Conservation (phyloP, 2,329 filamentous ascomycete species). For the Basipetospora chlamydospora region DNA sequence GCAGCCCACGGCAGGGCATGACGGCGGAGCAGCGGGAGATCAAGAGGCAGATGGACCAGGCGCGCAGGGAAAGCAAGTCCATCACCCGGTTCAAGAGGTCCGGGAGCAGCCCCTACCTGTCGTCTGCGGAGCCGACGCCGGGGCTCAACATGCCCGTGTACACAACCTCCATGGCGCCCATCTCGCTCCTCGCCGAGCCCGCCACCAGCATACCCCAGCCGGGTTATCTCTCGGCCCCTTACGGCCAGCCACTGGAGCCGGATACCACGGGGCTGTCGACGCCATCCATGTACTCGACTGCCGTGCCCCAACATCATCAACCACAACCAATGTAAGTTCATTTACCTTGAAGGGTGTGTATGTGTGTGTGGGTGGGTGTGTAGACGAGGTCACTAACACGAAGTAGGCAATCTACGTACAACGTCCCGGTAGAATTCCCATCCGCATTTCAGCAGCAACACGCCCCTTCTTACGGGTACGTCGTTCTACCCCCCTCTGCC, state of each 20-base stretch:
- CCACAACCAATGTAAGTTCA: conserved; percentile 21
- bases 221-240: conserved; percentile 34
- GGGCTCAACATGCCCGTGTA: conserved; percentile 33
- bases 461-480: conserved; percentile 25
- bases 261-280: conserved; percentile 13
- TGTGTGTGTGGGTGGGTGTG: too few species aligned
- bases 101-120: conserved; percentile 28
- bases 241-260: conserved; percentile 32
- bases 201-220: conserved; percentile 25
- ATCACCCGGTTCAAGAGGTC: conserved; percentile 34
- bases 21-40: conserved; percentile 47
- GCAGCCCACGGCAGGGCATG: conserved; percentile 38
- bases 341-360: conserved; percentile 16
- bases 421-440: conserved; percentile 29
- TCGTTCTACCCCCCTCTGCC: conserved; percentile 6
- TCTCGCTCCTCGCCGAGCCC: conserved; percentile 36
- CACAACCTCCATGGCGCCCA: conserved; percentile 33
- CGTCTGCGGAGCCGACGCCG: conserved; percentile 24
- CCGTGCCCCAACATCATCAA: conserved; percentile 20
- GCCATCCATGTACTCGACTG: conserved; percentile 18
- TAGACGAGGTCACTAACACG: too few species aligned
- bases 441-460: conserved; percentile 17
- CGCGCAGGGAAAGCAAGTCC: conserved; percentile 42
- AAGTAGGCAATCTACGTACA: conserved; percentile 16
- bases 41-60: conserved; percentile 45